Evolutionary conservation across 2,329 filamentous ascomycete species (phyloP).

Genomic region (Chaetomiaceae sp.): DNA sequence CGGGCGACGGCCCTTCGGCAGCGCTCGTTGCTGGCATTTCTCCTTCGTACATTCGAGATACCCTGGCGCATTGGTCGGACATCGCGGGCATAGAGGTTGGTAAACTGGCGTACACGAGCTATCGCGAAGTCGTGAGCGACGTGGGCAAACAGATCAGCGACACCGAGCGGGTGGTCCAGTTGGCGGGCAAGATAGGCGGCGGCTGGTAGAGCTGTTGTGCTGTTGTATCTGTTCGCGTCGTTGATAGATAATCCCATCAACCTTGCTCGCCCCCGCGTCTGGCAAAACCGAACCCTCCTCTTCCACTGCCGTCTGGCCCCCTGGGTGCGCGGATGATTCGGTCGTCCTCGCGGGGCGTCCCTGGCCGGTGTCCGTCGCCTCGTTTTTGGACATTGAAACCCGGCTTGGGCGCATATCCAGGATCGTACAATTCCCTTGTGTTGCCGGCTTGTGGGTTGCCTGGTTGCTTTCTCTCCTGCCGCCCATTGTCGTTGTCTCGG

Average conservation of each 20-base stretch:
- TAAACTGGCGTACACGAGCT: constrained; percentile 77
- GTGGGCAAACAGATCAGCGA: constrained; percentile 73
- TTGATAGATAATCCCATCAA: constrained; percentile 35
- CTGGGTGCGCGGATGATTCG: constrained; percentile 67
- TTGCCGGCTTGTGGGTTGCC: constrained; percentile 28
- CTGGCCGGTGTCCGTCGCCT: constrained; percentile 35
- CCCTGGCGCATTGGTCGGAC: constrained; percentile 69
- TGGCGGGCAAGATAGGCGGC: constrained; percentile 86
- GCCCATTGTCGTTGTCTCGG: constrained; percentile 26
- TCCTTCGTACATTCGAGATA: constrained; percentile 56
- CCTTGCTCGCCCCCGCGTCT: constrained; percentile 49
- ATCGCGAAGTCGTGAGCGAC: constrained; percentile 88
- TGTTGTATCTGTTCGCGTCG: constrained; percentile 18
- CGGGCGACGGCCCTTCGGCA: constrained; percentile 27
- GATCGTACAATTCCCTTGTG: constrained; percentile 68
- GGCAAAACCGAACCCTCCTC: constrained; percentile 72
- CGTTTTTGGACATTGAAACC: constrained; percentile 43
- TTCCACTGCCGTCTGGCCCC: constrained; percentile 70
- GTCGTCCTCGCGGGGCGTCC: constrained; percentile 52
- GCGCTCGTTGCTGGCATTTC: constrained; percentile 59
- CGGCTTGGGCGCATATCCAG: constrained; percentile 61
- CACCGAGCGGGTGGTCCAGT: constrained; percentile 75
- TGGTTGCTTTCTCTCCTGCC: constrained; percentile 27
- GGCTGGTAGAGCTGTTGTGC: constrained; percentile 63
- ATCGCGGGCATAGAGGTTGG: constrained; percentile 64